These are phyloP conservation scores for Microsporum ferrugineum DNA, from an alignment of 2,329 filamentous ascomycete species.

Conservation along the genomic window DNA sequence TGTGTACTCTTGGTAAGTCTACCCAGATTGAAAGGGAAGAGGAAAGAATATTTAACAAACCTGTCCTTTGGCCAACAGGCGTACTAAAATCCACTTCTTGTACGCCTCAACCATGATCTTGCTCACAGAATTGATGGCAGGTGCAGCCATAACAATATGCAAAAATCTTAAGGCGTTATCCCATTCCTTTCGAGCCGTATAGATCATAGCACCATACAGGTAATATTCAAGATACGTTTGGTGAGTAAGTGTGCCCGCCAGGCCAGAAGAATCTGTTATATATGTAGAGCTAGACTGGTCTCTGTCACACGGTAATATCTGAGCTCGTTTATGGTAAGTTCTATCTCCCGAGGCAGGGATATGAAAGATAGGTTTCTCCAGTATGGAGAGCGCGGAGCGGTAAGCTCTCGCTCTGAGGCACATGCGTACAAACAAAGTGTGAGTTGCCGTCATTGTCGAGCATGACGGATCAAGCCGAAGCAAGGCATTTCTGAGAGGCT, in stretches of 20 bases:
- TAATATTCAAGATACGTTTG: slow-evolving; percentile 52
- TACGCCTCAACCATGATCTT: slow-evolving; percentile 79
- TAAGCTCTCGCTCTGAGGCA: slow-evolving; percentile 35
- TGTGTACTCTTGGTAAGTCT: too few relatives aligned
- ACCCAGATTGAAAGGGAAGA: background rate
- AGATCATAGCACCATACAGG: slow-evolving; percentile 52
- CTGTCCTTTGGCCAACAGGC: slow-evolving; percentile 58
- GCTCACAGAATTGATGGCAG: slow-evolving; percentile 52
- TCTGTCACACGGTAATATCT: slow-evolving; percentile 22
- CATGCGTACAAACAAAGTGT: slow-evolving; percentile 31
- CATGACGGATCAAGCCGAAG: slow-evolving; percentile 34
- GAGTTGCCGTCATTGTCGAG: slow-evolving; percentile 34
- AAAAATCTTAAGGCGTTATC: slow-evolving; percentile 50
- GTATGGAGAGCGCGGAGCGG: slow-evolving; percentile 28
- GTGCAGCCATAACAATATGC: slow-evolving; percentile 55
- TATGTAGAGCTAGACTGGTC: slow-evolving; percentile 25
- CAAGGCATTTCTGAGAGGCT: slow-evolving; percentile 33
- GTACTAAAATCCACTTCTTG: slow-evolving; percentile 78
- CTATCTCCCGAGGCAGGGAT: slow-evolving; percentile 26
- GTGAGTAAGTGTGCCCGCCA: slow-evolving; percentile 32
- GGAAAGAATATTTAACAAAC: slow-evolving; percentile 20
- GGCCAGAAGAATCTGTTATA: slow-evolving; percentile 27
- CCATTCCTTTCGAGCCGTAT: slow-evolving; percentile 53
- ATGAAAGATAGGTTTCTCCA: slow-evolving; percentile 33
- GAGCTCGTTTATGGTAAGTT: slow-evolving; percentile 16